These are phyloP conservation scores for Boletus tomentosulus DNA, from an alignment of 768 basidiomycete genomes.

Conservation along the genomic window DNA sequence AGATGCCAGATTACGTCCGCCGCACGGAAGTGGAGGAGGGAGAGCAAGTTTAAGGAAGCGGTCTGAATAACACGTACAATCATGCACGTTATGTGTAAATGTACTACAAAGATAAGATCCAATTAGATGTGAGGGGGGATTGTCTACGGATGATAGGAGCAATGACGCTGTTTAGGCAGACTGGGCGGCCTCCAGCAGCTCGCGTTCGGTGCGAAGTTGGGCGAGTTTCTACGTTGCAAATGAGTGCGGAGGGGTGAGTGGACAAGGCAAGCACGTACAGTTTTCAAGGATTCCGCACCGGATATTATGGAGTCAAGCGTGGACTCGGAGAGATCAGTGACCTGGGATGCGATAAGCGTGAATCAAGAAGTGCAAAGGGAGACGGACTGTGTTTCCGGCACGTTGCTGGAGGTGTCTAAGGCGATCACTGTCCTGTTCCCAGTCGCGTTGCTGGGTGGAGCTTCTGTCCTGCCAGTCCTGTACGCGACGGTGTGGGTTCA, in stretches of 20 bases:
- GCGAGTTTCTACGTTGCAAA: constrained; percentile 29
- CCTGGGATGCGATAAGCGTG: constrained; percentile 26
- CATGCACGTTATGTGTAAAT: background rate
- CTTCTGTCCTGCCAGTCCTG: constrained; percentile 7
- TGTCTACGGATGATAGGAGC: constrained; percentile 15
- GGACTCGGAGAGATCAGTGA: constrained; percentile 62
- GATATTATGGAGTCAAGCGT: constrained; percentile 59
- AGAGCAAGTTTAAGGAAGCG: constrained; percentile 11
- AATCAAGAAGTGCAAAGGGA: background rate
- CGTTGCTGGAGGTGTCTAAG: constrained; percentile 43
- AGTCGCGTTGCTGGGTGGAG: constrained; percentile 28
- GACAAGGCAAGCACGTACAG: constrained; percentile 36
- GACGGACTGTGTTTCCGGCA: constrained; percentile 47
- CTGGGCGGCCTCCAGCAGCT: constrained; percentile 38
- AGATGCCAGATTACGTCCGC: constrained; percentile 55
- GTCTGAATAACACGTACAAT: background rate
- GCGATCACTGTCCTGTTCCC: constrained; percentile 48
- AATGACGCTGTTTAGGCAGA: constrained; percentile 23
- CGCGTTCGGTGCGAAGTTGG: constrained; percentile 25
- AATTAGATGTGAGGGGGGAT: constrained; percentile 24
- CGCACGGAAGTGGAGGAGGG: constrained; percentile 16
- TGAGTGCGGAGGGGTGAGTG: background rate
- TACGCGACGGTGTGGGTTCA: constrained; percentile 22
- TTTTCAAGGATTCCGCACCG: constrained; percentile 56
- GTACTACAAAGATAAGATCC: constrained; percentile 26